A percentile compares a stretch with the other conserved stretches of the same genome.
These are phyloP conservation scores for Mortierella antarctica DNA, from an alignment of 192 early-diverging fungal species.

Conservation along the genomic window DNA sequence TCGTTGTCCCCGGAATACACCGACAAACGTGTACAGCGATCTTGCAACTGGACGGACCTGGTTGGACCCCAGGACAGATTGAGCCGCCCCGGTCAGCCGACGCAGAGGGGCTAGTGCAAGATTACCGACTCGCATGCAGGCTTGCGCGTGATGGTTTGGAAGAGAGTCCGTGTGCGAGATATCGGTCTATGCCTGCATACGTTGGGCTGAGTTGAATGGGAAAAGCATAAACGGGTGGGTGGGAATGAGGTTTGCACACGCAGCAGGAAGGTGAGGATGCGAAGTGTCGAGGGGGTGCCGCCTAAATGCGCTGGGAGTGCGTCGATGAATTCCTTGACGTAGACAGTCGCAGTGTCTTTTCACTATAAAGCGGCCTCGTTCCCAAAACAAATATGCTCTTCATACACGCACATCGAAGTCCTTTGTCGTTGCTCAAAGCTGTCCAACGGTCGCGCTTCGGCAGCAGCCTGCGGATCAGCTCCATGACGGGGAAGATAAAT, in stretches of 20 bases:
- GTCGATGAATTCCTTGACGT: too few relatives aligned
- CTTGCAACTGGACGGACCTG: not conserved
- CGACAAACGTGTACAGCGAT: not conserved
- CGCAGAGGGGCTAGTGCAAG: not conserved
- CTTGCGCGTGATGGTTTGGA: not conserved
- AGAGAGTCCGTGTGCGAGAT: not conserved
- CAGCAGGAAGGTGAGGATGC: not conserved
- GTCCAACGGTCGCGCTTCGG: slow-evolving; percentile 53
- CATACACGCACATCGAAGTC: slow-evolving; percentile 46
- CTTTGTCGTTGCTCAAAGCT: slow-evolving; percentile 47
- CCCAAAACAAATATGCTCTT: not conserved
- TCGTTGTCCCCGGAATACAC: slow-evolving; percentile 24
- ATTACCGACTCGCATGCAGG: not conserved
- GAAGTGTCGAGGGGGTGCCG: too few relatives aligned
- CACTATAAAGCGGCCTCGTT: too few relatives aligned
- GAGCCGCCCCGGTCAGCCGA: not conserved
- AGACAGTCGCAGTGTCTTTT: too few relatives aligned
- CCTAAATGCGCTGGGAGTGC: too few relatives aligned
- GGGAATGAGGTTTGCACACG: not conserved
- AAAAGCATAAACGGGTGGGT: not conserved
- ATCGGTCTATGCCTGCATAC: not conserved
- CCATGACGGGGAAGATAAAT: slow-evolving; percentile 52
- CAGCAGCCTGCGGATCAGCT: slow-evolving; percentile 46
- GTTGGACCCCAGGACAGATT: not conserved
- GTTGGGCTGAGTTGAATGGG: not conserved